phyloP scores from a whole-genome alignment of 805 yeast genomes.

The Schwanniomyces yamadae region DNA sequence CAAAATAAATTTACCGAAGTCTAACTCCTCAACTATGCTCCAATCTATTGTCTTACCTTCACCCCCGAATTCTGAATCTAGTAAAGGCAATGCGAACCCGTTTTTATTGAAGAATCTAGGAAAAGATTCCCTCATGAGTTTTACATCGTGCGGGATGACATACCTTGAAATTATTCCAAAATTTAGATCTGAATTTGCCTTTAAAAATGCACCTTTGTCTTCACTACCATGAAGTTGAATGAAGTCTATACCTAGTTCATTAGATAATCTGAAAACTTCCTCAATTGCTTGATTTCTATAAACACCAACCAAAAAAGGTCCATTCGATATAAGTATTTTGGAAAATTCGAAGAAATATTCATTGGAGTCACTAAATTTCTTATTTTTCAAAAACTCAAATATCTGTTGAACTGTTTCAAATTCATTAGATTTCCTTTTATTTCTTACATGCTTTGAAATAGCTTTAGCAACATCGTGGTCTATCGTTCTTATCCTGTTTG shows the following conservation, averaged over 20 bases:
- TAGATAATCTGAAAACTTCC: conserved; percentile 49
- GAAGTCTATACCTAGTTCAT: conserved; percentile 59
- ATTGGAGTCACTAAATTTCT: conserved; percentile 11
- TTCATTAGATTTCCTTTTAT: conserved; percentile 15
- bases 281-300: conserved; percentile 77
- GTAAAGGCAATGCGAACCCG: conserved; percentile 55
- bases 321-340: conserved; percentile 33
- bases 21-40: conserved; percentile 44
- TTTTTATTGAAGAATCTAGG: conserved; percentile 13
- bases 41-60: conserved; percentile 83
- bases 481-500: conserved; percentile 73
- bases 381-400: conserved; percentile 11
- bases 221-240: conserved; percentile 84
- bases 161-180: conserved; percentile 74
- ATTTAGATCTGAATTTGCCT: conserved; percentile 34
- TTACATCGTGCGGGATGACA: conserved; percentile 54
- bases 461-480: conserved; percentile 25
- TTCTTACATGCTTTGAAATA: conserved; percentile 27
- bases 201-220: conserved; percentile 50
- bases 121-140: conserved; percentile 10
- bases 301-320: conserved; percentile 84
- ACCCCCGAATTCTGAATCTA: conserved; percentile 91
- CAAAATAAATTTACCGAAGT: conserved; percentile 51
- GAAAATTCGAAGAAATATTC: conserved; percentile 30
- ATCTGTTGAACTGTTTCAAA: conserved; percentile 20